Percentiles rank a stretch among this genome's conserved stretches.
Evolutionary conservation across 345 rosid genomes (phyloP).

Genomic region (Eucalyptus albens): DNA sequence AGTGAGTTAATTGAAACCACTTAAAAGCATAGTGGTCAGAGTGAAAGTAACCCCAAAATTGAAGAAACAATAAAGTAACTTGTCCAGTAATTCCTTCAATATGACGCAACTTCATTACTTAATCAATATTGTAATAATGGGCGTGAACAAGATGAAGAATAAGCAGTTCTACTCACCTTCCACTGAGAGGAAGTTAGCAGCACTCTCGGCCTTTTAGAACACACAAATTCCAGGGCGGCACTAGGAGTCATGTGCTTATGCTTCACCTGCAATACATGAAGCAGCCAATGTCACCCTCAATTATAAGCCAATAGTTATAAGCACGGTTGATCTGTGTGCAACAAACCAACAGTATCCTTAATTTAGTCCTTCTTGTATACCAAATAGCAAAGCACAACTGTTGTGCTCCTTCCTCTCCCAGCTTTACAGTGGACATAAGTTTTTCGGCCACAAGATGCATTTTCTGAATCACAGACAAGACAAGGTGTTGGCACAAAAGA

Average conservation of each 20-base stretch:
- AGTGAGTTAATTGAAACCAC: background rate
- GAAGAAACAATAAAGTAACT: background rate
- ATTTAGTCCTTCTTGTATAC: slow-evolving; percentile 1
- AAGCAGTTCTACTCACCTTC: slow-evolving; percentile 17
- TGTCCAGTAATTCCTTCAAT: background rate
- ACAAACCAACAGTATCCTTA: background rate
- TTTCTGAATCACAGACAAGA: slow-evolving; percentile 20
- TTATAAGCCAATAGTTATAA: too few relatives aligned
- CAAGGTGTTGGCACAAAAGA: background rate
- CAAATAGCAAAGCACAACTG: slow-evolving; percentile 81
- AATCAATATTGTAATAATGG: background rate
- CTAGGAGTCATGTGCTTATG: slow-evolving; percentile 42
- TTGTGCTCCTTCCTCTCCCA: slow-evolving; percentile 90
- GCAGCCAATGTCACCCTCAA: background rate
- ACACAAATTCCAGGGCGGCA: slow-evolving; percentile 38
- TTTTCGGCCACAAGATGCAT: slow-evolving; percentile 41
- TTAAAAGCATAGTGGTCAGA: background rate
- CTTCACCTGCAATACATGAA: slow-evolving; percentile 21
- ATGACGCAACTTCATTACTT: background rate
- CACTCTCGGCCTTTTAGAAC: slow-evolving; percentile 50
- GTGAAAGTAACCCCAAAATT: background rate
- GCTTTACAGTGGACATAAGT: slow-evolving; percentile 93
- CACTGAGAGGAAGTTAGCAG: slow-evolving; percentile 46
- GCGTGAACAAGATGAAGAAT: background rate
- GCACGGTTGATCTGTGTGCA: background rate